Evolutionary conservation across 192 early-diverging fungal species (phyloP).

Genomic region (Coemansia erecta): DNA sequence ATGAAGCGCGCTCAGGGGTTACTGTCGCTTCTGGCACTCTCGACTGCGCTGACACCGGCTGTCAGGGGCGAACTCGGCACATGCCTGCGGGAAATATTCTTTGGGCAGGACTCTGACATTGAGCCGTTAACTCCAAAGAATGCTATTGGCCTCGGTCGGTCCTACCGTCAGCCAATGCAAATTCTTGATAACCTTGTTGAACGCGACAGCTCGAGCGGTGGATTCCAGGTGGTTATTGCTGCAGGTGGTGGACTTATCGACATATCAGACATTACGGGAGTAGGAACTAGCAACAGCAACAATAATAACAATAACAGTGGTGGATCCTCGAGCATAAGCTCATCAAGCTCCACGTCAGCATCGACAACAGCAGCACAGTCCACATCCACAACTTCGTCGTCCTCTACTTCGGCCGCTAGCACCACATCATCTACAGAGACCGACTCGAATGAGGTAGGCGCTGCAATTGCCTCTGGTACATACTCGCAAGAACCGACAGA

Average conservation of each 20-base stretch:
- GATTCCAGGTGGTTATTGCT: constrained; percentile 26
- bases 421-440: constrained; percentile 2
- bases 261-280: constrained; percentile 17
- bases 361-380: constrained; percentile 6
- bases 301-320: background rate
- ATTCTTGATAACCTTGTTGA: constrained; percentile 7
- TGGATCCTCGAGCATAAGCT: constrained; percentile 1
- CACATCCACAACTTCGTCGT: constrained; percentile 6
- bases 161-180: background rate
- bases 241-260: constrained; percentile 33
- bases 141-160: constrained; percentile 2
- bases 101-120: constrained; percentile 27
- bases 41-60: background rate
- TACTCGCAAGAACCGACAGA: constrained; percentile 21
- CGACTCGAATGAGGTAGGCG: background rate
- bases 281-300: constrained; percentile 6
- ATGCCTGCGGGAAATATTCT: constrained; percentile 32
- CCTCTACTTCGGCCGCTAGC: constrained; percentile 7
- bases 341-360: background rate
- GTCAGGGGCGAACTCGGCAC: constrained; percentile 13
- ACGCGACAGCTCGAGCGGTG: constrained; percentile 12
- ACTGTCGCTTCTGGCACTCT: background rate
- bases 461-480: constrained; percentile 3
- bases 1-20: background rate
- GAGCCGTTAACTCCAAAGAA: constrained; percentile 26